Evolutionary conservation across 306 rosid species (phyloP), one percentile per base, ranked within the genome.

Genomic region (Cucurbita moschata): DNA sequence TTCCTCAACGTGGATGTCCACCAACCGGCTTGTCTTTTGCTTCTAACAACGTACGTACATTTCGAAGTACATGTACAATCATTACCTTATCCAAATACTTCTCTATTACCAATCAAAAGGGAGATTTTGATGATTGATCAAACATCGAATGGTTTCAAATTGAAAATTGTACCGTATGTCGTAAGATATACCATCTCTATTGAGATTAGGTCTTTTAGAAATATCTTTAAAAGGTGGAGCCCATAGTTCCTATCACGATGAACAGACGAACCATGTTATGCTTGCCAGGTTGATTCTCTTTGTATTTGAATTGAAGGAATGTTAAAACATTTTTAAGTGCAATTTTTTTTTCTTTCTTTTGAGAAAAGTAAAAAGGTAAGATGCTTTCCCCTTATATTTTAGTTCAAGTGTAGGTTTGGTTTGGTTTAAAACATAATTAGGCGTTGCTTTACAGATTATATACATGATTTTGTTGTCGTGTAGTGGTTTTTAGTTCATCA

Each of bases 251-350:
- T 30, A 30, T 30, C 35, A 30, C 35, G 53, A 21, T 68, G 73
- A 21, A 26, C 8, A 69, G 74, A 69, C 74, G 49, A 69, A 47
- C 46, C 59, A 69, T 50, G 74, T 69, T 69, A 49, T 14, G 74
- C 16, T 58, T 69, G 44, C 40, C 74, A 49, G 30, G 1, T 63
- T 39, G 50, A 69, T 69, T 69, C 59, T 23, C 42, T 68, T 4
- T 44, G 40, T 12, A 47, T 47, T 68, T 46, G 73, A 44, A 21
- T 46, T 46, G 73, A 56, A 68, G 9, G 42, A 68, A 68, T 68
- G n/a, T 46, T 67, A 46, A 67, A 35, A 46, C 15, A 61, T 47
- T 6, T 68, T 68, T 21, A 4, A 67, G 46, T 67, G 46, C 21
- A 46, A 12, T 46, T 44, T 2, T 6, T 8, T 42, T 30, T 13